Percentiles rank a stretch among this genome's conserved stretches.
These are phyloP conservation scores for Ascoidea rubescens DNA, from an alignment of 805 yeast genomes.

Conservation along the genomic window DNA sequence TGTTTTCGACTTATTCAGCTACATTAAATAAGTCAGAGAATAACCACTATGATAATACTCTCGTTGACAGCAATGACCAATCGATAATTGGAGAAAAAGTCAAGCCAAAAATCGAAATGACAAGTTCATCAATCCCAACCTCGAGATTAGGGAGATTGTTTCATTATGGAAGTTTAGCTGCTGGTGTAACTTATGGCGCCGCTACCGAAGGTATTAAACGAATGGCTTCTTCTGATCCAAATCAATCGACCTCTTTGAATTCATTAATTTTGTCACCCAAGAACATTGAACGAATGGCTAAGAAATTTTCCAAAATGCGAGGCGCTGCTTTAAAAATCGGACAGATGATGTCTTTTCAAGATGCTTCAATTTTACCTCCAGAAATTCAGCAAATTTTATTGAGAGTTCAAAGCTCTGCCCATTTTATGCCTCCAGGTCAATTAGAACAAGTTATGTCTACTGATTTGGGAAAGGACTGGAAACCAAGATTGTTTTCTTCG, in stretches of 20 bases:
- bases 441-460: slow-evolving; percentile 56
- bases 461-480: slow-evolving; percentile 77
- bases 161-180: slow-evolving; percentile 88
- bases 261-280: slow-evolving; percentile 60
- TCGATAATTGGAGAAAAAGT: slow-evolving; percentile 19
- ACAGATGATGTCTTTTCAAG: slow-evolving; percentile 94
- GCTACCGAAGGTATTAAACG: slow-evolving; percentile 66
- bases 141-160: slow-evolving; percentile 78
- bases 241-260: slow-evolving; percentile 32
- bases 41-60: not conserved
- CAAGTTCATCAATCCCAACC: slow-evolving; percentile 68
- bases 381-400: slow-evolving; percentile 73
- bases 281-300: slow-evolving; percentile 79
- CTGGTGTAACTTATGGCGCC: slow-evolving; percentile 78
- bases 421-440: slow-evolving; percentile 92
- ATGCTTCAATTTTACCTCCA: slow-evolving; percentile 66
- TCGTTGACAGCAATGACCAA: not conserved
- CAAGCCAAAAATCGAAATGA: slow-evolving; percentile 30
- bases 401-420: slow-evolving; percentile 86
- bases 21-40: slow-evolving; percentile 11
- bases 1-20: slow-evolving; percentile 1
- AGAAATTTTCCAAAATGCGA: slow-evolving; percentile 83
- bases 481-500: slow-evolving; percentile 42
- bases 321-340: slow-evolving; percentile 98
- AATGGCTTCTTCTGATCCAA: slow-evolving; percentile 35